Evolutionary conservation across 2,329 filamentous ascomycete genomes (phyloP), one percentile per base, ranked within the genome.

Genomic region (Aspergillus candidus): DNA sequence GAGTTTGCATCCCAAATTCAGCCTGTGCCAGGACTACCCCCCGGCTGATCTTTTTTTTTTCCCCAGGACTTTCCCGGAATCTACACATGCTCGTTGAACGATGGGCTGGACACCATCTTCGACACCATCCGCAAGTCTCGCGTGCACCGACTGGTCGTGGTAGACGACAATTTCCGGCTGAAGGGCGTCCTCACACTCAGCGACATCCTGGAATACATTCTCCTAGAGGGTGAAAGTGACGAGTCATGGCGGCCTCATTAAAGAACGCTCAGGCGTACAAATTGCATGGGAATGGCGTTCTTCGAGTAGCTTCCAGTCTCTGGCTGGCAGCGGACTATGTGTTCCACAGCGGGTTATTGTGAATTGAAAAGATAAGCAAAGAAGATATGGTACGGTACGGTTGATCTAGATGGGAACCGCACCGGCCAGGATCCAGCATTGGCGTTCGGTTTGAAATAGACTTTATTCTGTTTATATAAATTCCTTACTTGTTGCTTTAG

Each of bases 111-210:
- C 63, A 91, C 90, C 10, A 93, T 98, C 55, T 97, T 97, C 65
- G 90, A 96, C 66, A 97, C 93, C 1, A 87, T 98, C 55, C 86
- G 91, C 54, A 94, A 91, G 70, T 95, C 90, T 36, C 80, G 94
- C 49, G 91, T 98, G 22, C 93, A 98, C 69, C 80, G 93, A 51
- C 75, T 98, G 52, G 84, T 97, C 44, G 85, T 98, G 38, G 87
- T 98, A 46, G 90, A 98, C 66, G 89, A 96, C 53, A 79, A 90
- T 41, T 88, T 83, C 62, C 82, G 83, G 55, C 79, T 98, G 43
- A 86, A 84, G 64, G 93, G 93, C 37, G 81, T 98, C 43, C 82
- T 98, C 48, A 96, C 90, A 6, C 75, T 98, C 43, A 97, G 91
- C 47, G 93, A 98, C 69, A 96, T 98, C 54, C 78, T 98, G 54